phyloP scores from a whole-genome alignment of 202 grass and related monocot species.

The Carex sylvatica region DNA sequence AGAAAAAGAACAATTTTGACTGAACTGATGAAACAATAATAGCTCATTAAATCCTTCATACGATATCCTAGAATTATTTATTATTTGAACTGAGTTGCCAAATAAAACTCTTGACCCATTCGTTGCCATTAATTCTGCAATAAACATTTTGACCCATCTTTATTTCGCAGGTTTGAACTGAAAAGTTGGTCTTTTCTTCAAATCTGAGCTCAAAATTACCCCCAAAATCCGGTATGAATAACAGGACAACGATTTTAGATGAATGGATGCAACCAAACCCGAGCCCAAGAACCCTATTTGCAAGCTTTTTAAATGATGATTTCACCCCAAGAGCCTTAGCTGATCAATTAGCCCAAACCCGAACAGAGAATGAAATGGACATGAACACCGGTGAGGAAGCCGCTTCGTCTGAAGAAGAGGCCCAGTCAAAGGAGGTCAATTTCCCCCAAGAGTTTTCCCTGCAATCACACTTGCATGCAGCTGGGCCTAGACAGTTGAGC shows the following conservation, averaged over 20 bases:
- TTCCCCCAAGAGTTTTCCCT: slow-evolving; percentile 36
- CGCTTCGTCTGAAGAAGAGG: slow-evolving; percentile 33
- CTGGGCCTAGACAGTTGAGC: slow-evolving; percentile 48
- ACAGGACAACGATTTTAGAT: slow-evolving; percentile 47
- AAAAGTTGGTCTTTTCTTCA: neutral
- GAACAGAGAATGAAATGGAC: slow-evolving; percentile 28
- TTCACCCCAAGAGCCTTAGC: slow-evolving; percentile 44
- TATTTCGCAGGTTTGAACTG: slow-evolving; percentile 12
- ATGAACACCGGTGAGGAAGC: neutral
- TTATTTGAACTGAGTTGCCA: slow-evolving; percentile 16
- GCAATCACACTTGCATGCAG: slow-evolving; percentile 29
- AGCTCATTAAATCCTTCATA: slow-evolving; percentile 24
- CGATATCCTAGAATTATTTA: slow-evolving; percentile 1
- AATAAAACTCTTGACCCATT: slow-evolving; percentile 16
- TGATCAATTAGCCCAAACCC: slow-evolving; percentile 45
- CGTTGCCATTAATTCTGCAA: neutral
- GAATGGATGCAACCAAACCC: slow-evolving; percentile 71
- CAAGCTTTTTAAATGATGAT: slow-evolving; percentile 72
- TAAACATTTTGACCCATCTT: slow-evolving; percentile 9
- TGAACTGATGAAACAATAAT: neutral
- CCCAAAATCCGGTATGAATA: slow-evolving; percentile 21
- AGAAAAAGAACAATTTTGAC: slow-evolving; percentile 8
- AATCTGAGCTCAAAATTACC: neutral
- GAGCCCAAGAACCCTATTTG: slow-evolving; percentile 67
- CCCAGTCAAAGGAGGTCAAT: slow-evolving; percentile 23